Evolutionary conservation across 176 grass and related monocot genomes (phyloP), one percentile per base, ranked within the genome.

Genomic region (Zoysia pacifica): DNA sequence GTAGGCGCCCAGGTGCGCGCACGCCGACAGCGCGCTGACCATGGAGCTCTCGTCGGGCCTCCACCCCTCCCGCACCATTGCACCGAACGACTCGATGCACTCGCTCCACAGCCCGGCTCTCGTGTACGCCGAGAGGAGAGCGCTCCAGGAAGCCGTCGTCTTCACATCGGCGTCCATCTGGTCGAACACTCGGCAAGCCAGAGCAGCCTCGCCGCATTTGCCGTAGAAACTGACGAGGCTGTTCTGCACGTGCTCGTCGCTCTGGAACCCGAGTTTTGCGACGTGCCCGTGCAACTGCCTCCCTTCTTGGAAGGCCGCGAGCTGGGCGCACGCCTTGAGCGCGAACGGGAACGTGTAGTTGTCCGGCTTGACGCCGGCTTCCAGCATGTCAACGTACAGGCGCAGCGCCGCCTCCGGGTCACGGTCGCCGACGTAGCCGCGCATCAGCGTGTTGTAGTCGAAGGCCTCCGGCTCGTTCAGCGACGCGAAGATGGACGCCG

Each of bases 371-470:
- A 93, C 79, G 71, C 19, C 56, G 2, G 81, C 52, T 60, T 84
- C 48, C 56, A 81, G 40, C 90, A 90, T 93, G 62, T 81, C 85
- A 9, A 71, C 74, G 81, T 87, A 91, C 73, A 93, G 67, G 11
- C 69, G 66, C 65, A 97, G 60, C 9, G 88, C 85, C 2, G 59
- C 82, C 14, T 73, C 62, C 19, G 90, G 86, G 37, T 93, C 77
- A 41, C 79, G 9, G 36, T 56, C 62, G 4, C 51, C 55, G 62
- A 88, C 69, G 61, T 81, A 58, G 37, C 88, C 93, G 74, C 90
- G 84, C 77, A 97, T 93, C 77, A 97, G 55, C 9, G 86, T 93
- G 83, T 97, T 97, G 86, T 93, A 97, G 68, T 97, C 90, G 86
- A 97, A 93, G 11, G 88, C 79, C 19, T 82, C 74, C 1, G 90